Conservation (phyloP, 75 land plant species). For the Pinus albicaulis region DNA sequence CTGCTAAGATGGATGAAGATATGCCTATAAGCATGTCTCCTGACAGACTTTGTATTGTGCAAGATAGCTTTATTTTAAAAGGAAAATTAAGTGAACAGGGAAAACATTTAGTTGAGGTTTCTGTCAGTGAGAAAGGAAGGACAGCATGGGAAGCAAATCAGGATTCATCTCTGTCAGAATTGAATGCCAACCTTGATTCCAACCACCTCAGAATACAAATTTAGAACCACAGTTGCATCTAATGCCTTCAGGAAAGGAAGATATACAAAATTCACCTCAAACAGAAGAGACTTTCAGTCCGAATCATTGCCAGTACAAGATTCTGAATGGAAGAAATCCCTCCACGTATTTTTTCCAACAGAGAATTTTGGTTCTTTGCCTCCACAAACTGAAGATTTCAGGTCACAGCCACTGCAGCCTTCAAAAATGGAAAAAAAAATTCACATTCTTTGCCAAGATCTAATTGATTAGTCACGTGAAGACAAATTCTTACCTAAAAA, state of each 20-base stretch:
- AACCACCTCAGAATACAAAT: neutral
- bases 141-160: neutral
- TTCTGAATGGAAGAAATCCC: neutral
- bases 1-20: neutral
- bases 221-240: neutral
- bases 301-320: neutral
- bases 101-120: conserved; percentile 5
- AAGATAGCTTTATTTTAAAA: neutral
- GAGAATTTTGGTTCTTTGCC: neutral
- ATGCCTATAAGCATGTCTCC: neutral
- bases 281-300: neutral
- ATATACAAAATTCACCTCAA: neutral
- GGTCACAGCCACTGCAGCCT: neutral
- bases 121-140: neutral
- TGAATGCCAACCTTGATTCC: neutral
- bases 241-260: neutral
- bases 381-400: neutral
- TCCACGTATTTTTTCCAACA: neutral
- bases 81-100: neutral
- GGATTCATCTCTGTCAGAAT: neutral
- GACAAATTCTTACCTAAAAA: no score
- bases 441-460: neutral
- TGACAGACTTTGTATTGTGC: neutral
- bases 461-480: no score
- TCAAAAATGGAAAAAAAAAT: neutral